phyloP scores from a whole-genome alignment of 768 basidiomycete genomes.

The Nevesoporus exiguus region DNA sequence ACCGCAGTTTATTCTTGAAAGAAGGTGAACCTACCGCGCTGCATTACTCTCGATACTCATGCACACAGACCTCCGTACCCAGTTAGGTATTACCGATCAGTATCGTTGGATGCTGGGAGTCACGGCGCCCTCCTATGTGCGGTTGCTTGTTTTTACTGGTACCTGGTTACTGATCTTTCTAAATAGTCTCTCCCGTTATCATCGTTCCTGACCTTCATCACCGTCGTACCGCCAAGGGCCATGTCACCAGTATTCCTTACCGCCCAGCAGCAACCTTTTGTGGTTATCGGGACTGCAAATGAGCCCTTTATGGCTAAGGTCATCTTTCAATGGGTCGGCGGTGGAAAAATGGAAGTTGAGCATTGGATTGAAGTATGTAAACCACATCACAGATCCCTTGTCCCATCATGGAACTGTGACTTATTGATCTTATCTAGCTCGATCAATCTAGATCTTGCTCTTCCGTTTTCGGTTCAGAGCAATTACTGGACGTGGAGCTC shows the following conservation, averaged over 20 bases:
- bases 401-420: neutral
- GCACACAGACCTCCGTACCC: conserved; percentile 32
- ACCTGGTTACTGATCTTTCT: neutral
- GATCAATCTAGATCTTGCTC: conserved; percentile 37
- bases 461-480: conserved; percentile 45
- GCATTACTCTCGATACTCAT: conserved; percentile 6
- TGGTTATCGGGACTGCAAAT: conserved; percentile 39
- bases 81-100: conserved; percentile 28
- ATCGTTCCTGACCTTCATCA: conserved; percentile 36
- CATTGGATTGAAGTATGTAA: conserved; percentile 51
- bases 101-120: conserved; percentile 48
- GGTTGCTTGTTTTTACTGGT: conserved; percentile 18
- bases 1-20: conserved; percentile 44
- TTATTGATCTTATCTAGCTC: conserved; percentile 32
- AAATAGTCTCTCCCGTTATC: conserved; percentile 27
- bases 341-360: conserved; percentile 44
- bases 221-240: conserved; percentile 36
- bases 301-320: conserved; percentile 45
- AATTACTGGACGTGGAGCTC: conserved; percentile 48
- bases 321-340: conserved; percentile 39
- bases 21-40: conserved; percentile 28
- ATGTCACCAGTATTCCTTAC: conserved; percentile 32
- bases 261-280: conserved; percentile 38
- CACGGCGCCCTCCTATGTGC: conserved; percentile 46
- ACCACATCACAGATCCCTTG: neutral